A percentile compares a stretch with the other conserved stretches of the same genome.
Evolutionary conservation across 1,284 basidiomycete genomes (phyloP).

Genomic region (Spongiforma sp.): DNA sequence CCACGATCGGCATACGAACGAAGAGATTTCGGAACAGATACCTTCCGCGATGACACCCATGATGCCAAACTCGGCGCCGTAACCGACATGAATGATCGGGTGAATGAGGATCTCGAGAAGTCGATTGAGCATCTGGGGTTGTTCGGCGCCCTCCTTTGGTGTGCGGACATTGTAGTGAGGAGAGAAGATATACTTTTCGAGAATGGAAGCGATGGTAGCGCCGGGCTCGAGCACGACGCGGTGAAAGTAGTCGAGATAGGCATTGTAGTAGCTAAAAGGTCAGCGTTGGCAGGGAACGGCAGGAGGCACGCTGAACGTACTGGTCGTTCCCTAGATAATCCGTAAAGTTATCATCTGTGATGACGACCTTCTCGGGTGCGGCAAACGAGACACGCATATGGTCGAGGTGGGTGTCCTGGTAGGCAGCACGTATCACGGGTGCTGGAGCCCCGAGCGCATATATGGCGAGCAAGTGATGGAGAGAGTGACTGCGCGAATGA

Average conservation of each 20-base stretch:
- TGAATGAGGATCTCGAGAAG: constrained; percentile 65
- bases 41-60: constrained; percentile 70
- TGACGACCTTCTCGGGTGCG: constrained; percentile 38
- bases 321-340: no score
- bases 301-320: no score
- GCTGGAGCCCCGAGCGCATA: constrained; percentile 50
- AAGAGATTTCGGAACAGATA: constrained; percentile 23
- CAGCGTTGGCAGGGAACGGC: constrained; percentile 1
- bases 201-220: constrained; percentile 24
- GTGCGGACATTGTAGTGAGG: constrained; percentile 31
- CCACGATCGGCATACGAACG: constrained; percentile 1
- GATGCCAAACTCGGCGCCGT: constrained; percentile 67
- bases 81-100: constrained; percentile 68
- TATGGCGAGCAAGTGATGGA: constrained; percentile 47
- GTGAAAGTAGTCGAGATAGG: constrained; percentile 42
- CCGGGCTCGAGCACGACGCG: constrained; percentile 36
- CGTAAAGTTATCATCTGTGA: constrained; percentile 46
- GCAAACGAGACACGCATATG: constrained; percentile 41
- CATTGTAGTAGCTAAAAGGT: constrained; percentile 37
- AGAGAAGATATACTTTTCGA: constrained; percentile 36
- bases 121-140: constrained; percentile 65
- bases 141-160: constrained; percentile 26
- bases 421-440: constrained; percentile 43
- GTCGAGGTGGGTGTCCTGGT: constrained; percentile 37
- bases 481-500: constrained; percentile 41